Base-by-base conservation (phyloP, 805 yeast species). In the Myxozyma sirexii region DNA sequence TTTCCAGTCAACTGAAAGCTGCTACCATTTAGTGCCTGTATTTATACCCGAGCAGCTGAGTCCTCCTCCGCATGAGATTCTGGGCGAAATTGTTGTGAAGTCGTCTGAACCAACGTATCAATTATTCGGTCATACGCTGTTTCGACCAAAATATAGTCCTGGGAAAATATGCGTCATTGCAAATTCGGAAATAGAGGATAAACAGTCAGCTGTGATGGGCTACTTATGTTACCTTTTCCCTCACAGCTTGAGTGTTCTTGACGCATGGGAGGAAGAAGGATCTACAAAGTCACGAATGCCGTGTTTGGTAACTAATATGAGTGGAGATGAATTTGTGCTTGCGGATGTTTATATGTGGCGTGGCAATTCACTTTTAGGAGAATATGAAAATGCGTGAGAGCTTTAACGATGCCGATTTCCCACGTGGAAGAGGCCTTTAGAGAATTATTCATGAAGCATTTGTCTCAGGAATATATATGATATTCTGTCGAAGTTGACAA, bases 181-280 rank as follows among this genome's bases (percentile, higher is more conserved):
- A 4, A 5, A 29, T 3, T 27, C 37, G 33, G 24, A 17, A 31
- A n/a, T 21, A 10, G 21, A 35, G 17, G 39, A 33, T 15, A 17
- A 21, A 6, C 35, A 41, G 12, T 21, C 26, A 13, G 15, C 12
- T 12, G 39, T 59, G 3, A 15, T 23, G 17, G 64, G 64, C 19
- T 33, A 29, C 7, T 38, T 60, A 7, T 51, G 44, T 26, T 57
- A 35, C 29, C 12, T 60, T 6, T 27, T 44, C 3, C 24, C 10
- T 4, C 19, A 15, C 23, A 43, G 38, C 23, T 15, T 60, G 19
- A 5, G 17, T 12, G 15, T 19, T 24, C 44, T 53, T 6, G 64
- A 60, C 47, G 49, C 54, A 2, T 60, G 54, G 56, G 60, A 57
- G 17, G 64, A 60, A 24, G 62, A 60, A 17, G 62, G 62, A 26